These are phyloP conservation scores for Hsuehochloa calcarea DNA, from an alignment of 176 grass and related monocot genomes.

Conservation along the genomic window DNA sequence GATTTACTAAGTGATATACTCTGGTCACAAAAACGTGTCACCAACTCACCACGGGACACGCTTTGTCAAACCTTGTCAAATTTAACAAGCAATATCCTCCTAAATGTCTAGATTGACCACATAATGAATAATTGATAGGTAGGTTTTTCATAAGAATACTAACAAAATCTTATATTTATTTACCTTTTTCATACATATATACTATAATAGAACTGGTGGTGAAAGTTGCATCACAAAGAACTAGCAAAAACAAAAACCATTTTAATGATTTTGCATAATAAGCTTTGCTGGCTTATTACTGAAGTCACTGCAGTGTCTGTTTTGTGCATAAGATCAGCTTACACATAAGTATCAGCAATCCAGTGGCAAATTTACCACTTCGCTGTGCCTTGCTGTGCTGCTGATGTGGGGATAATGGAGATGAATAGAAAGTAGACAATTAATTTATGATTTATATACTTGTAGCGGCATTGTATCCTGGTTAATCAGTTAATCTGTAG, in stretches of 20 bases:
- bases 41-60: background rate
- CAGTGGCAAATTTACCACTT: background rate
- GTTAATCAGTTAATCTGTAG: background rate
- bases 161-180: background rate
- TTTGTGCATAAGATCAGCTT: background rate
- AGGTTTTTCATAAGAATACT: background rate
- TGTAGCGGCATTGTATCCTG: background rate
- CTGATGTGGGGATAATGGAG: background rate
- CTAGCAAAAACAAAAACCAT: background rate
- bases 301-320: background rate
- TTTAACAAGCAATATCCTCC: background rate
- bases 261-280: background rate
- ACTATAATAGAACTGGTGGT: background rate
- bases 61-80: background rate
- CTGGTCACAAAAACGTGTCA: background rate
- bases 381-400: background rate
- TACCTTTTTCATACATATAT: background rate
- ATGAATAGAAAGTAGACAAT: background rate
- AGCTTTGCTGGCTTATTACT: background rate
- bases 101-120: background rate
- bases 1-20: background rate
- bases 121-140: background rate
- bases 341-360: background rate
- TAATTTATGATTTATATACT: background rate
- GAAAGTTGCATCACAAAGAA: background rate